A percentile compares a stretch with the other conserved stretches of the same genome.
These are phyloP conservation scores for Tubosaeta sp. DNA, from an alignment of 768 basidiomycete genomes.

Conservation along the genomic window DNA sequence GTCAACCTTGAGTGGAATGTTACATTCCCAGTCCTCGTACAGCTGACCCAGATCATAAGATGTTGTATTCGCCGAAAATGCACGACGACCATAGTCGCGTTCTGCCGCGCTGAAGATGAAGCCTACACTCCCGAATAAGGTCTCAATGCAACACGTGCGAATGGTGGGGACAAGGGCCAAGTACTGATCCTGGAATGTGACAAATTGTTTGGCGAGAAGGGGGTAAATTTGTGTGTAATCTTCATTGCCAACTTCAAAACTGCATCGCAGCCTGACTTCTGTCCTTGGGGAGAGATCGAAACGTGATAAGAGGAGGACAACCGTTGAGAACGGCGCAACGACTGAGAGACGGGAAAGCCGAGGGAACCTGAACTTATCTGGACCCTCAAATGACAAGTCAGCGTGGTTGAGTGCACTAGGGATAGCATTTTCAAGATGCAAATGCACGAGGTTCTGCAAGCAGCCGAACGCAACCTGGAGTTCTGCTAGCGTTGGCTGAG, in stretches of 20 bases:
- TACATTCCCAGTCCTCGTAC: slow-evolving; percentile 16
- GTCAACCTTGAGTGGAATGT: slow-evolving; percentile 17
- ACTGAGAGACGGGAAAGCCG: slow-evolving; percentile 6
- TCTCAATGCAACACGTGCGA: slow-evolving; percentile 9
- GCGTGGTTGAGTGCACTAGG: slow-evolving; percentile 12
- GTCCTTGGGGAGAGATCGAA: slow-evolving; percentile 7
- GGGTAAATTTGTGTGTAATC: slow-evolving; percentile 10
- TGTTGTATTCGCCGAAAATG: slow-evolving; percentile 6
- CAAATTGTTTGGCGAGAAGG: slow-evolving; percentile 16
- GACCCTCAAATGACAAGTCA: neutral
- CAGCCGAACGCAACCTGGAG: slow-evolving; percentile 29
- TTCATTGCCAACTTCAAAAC: slow-evolving; percentile 1
- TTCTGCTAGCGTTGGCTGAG: slow-evolving; percentile 25
- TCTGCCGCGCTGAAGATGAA: slow-evolving; percentile 17
- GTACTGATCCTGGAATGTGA: neutral
- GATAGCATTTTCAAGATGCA: slow-evolving; percentile 32
- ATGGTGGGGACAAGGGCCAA: slow-evolving; percentile 4
- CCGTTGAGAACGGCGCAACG: slow-evolving; percentile 4
- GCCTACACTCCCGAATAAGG: slow-evolving; percentile 6
- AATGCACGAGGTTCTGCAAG: slow-evolving; percentile 31
- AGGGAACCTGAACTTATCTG: neutral
- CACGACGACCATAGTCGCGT: slow-evolving; percentile 6
- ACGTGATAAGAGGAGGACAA: slow-evolving; percentile 4
- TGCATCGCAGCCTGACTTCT: slow-evolving; percentile 15
- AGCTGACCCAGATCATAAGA: slow-evolving; percentile 1